These are phyloP conservation scores for Vitis amurensis DNA, from an alignment of 164 flowering plant species.

Conservation along the genomic window DNA sequence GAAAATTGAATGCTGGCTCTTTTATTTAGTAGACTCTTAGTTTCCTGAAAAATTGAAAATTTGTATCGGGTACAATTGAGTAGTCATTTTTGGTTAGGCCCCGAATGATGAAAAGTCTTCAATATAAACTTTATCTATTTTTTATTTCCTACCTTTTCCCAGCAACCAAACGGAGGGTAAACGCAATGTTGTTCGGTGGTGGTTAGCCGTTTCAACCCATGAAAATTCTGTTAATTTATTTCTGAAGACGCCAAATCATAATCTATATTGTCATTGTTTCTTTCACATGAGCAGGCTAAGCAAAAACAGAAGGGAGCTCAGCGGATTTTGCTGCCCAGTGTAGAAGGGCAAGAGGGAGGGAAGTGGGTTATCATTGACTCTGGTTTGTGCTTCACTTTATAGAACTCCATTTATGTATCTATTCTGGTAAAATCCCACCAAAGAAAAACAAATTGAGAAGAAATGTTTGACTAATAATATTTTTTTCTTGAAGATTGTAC, in stretches of 20 bases:
- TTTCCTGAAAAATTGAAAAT: background rate
- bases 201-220: background rate
- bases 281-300: conserved; percentile 50
- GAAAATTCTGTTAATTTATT: background rate
- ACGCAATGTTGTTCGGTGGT: background rate
- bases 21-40: too few species aligned
- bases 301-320: conserved; percentile 70
- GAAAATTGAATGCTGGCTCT: background rate
- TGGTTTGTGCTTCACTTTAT: conserved; percentile 45
- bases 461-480: too few species aligned
- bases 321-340: conserved; percentile 64
- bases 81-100: background rate
- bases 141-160: background rate
- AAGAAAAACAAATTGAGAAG: too few species aligned
- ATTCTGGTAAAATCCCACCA: background rate
- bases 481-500: too few species aligned
- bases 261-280: background rate
- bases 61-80: background rate
- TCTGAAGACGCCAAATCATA: background rate
- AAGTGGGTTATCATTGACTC: conserved; percentile 92
- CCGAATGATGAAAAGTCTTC: too few species aligned
- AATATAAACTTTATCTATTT: too few species aligned
- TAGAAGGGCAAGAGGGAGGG: conserved; percentile 77
- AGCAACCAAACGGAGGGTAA: background rate
- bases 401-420: background rate